phyloP scores from a whole-genome alignment of 2,329 filamentous ascomycete species.

The Aureobasidium sp. region DNA sequence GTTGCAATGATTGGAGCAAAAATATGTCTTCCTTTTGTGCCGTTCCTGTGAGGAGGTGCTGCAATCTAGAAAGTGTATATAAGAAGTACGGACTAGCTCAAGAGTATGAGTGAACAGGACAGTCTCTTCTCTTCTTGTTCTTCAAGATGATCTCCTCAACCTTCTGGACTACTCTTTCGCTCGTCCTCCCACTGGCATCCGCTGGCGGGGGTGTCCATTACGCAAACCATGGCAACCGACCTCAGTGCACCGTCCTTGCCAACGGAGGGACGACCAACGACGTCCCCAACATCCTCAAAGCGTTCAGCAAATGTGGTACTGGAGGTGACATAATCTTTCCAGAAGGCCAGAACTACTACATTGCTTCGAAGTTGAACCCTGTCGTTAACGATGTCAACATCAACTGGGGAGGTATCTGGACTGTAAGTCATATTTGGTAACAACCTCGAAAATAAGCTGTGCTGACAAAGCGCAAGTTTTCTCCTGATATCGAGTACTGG shows the following conservation, averaged over 20 bases:
- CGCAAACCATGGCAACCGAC: neutral
- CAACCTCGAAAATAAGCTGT: neutral
- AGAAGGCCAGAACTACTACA: slow-evolving; percentile 44
- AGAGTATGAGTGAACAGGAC: too few relatives aligned
- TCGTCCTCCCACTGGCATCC: neutral
- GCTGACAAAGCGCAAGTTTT: slow-evolving; percentile 30
- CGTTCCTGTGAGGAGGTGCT: neutral
- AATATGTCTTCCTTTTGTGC: neutral
- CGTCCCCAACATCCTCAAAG: slow-evolving; percentile 35
- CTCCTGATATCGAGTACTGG: slow-evolving; percentile 48
- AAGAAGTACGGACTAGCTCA: neutral
- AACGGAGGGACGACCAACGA: slow-evolving; percentile 34
- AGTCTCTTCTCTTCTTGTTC: neutral
- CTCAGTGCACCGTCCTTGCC: slow-evolving; percentile 34
- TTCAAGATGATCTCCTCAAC: neutral
- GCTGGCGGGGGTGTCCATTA: slow-evolving; percentile 6
- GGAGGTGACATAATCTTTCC: slow-evolving; percentile 45
- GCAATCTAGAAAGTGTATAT: neutral
- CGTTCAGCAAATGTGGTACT: slow-evolving; percentile 34
- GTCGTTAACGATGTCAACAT: slow-evolving; percentile 43
- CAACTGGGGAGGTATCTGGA: slow-evolving; percentile 48
- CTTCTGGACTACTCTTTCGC: neutral
- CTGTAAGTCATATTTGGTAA: slow-evolving; percentile 25
- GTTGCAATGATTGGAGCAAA: slow-evolving; percentile 4
- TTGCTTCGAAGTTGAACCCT: slow-evolving; percentile 44